A percentile compares a stretch with the other conserved stretches of the same genome.
These are phyloP conservation scores for Lentinula aciculospora DNA, from an alignment of 768 basidiomycete genomes.

Conservation along the genomic window DNA sequence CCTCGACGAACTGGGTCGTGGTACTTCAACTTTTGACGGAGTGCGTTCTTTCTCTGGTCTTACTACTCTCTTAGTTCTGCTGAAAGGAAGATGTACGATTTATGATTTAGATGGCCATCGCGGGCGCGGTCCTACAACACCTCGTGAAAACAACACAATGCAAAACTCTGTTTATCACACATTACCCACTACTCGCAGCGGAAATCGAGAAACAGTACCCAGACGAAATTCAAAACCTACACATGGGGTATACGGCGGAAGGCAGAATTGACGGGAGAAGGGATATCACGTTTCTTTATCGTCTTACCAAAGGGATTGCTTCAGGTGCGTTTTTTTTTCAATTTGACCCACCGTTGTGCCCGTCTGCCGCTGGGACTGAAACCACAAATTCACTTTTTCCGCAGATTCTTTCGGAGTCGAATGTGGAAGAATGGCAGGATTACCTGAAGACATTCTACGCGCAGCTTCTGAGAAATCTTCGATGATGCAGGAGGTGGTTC, in stretches of 20 bases:
- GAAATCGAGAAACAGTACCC: constrained; percentile 59
- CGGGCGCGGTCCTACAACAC: constrained; percentile 72
- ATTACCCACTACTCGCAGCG: constrained; percentile 82
- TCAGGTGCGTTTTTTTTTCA: constrained; percentile 28
- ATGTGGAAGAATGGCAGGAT: constrained; percentile 82
- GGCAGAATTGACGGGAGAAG: constrained; percentile 64
- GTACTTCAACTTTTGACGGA: constrained; percentile 92
- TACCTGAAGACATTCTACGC: constrained; percentile 65
- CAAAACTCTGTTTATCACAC: constrained; percentile 90
- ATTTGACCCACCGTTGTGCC: not conserved
- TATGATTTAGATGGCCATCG: constrained; percentile 71
- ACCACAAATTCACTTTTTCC: too few species aligned
- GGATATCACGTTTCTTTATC: constrained; percentile 86
- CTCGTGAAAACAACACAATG: constrained; percentile 53
- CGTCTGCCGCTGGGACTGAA: too few species aligned
- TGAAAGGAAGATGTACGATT: not conserved
- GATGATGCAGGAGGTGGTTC: constrained; percentile 48
- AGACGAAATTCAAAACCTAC: constrained; percentile 62
- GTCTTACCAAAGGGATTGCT: constrained; percentile 65
- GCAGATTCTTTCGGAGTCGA: constrained; percentile 86
- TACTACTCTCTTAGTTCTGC: not conserved
- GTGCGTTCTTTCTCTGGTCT: too few species aligned
- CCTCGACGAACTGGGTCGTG: constrained; percentile 84
- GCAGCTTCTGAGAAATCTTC: constrained; percentile 53
- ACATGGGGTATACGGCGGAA: constrained; percentile 81